Evolutionary conservation across 2,329 filamentous ascomycete genomes (phyloP), one percentile per base, ranked within the genome.

Genomic region (Pseudogymnoascus sp.): DNA sequence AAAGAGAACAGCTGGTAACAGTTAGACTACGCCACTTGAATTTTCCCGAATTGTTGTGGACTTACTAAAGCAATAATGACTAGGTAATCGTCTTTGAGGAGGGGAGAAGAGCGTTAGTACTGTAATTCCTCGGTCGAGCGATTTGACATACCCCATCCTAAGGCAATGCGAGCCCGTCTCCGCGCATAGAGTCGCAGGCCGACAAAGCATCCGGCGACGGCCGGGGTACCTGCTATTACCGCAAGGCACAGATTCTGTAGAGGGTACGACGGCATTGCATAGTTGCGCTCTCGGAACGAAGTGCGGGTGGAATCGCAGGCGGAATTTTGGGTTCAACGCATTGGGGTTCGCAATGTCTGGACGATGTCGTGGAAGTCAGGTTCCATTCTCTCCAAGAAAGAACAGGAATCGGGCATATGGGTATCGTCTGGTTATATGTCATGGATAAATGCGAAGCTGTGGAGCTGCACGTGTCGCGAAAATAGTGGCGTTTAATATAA

Each of bases 401-500:
- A 56, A 56, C 50, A 31, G 19, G 29, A 33, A 56, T 21, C 50
- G 26, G 29, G 13, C 46, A 13, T 33, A 56, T 56, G 50, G 50
- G 50, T 56, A 19, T 56, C 10, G 26, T 33, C 50, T 56, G 50
- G 50, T 33, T 56, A 56, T 56, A 56, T 33, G 50, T 56, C 2
- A 31, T 56, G 50, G 50, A 19, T 56, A 56, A 56, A 56, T 19
- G 33, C 50, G n/a, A 56, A 33, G 13, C 50, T 7, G 29, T 56
- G 50, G 50, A 56, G 46, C 50, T 56, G 26, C 50, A 56, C 50
- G 50, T 56, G 50, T 56, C 50, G 50, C 50, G 50, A 56, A 56
- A 56, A 56, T 33, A 56, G 50, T 56, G 50, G 50, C 50, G 50
- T 56, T 56, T 56, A 56, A 56, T 56, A 56, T 56, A 56, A 33